phyloP scores from a whole-genome alignment of 108 stramenopile genomes.

The Parietichytrium sp. region DNA sequence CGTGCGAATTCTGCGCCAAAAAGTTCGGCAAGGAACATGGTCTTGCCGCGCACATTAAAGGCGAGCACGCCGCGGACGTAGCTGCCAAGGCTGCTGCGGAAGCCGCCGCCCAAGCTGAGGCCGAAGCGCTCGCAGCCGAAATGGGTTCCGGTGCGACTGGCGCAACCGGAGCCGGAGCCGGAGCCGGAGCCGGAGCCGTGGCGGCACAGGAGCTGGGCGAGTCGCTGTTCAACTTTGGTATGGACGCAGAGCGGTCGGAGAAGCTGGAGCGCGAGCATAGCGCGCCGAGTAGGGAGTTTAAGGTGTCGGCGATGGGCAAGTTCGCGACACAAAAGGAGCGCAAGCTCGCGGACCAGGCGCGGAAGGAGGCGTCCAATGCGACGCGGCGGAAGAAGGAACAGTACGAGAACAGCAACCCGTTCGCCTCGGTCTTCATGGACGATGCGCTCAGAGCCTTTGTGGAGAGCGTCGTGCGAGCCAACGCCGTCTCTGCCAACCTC shows the following conservation, averaged over 20 bases:
- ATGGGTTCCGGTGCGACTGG: no score
- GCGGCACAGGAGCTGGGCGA: no score
- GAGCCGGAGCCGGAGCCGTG: not conserved
- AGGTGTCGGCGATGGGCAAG: not conserved
- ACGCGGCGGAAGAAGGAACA: not conserved
- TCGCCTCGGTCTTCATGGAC: not conserved
- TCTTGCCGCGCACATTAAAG: not conserved
- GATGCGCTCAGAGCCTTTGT: not conserved
- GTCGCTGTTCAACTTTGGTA: no score
- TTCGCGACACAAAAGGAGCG: slow-evolving; percentile 19
- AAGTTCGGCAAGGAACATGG: slow-evolving; percentile 18
- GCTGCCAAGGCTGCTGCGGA: slow-evolving; percentile 18
- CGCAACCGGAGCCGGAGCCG: not conserved
- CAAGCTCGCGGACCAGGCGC: not conserved
- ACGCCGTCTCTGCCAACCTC: not conserved
- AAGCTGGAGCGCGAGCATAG: no score
- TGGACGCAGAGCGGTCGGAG: no score
- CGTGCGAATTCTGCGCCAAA: slow-evolving; percentile 12
- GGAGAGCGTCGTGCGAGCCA: not conserved
- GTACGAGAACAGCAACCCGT: not conserved
- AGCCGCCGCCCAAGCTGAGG: no score
- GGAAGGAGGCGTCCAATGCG: not conserved
- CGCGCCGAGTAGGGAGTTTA: no score
- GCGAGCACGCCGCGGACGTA: slow-evolving; percentile 7
- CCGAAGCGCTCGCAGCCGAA: not conserved